Evolutionary conservation across 2,329 filamentous ascomycete species (phyloP).

Genomic region (Aspergillus quadrilineatus): DNA sequence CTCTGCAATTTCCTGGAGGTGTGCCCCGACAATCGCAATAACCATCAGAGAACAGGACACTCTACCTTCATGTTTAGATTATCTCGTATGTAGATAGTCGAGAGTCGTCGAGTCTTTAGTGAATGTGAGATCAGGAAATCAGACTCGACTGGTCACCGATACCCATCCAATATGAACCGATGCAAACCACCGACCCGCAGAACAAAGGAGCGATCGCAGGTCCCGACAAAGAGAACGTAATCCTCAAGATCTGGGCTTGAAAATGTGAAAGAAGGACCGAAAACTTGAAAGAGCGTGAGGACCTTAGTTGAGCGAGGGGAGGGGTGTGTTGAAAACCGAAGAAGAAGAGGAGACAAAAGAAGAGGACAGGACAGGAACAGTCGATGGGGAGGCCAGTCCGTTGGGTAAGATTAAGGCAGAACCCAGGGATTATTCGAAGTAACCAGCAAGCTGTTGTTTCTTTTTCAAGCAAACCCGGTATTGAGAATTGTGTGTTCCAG

Average conservation of each 20-base stretch:
- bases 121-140: not conserved
- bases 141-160: constrained; percentile 11
- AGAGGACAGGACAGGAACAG: not conserved
- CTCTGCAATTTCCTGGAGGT: not conserved
- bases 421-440: not conserved
- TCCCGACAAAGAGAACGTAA: constrained; percentile 12
- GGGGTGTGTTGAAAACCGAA: not conserved
- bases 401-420: constrained; percentile 2
- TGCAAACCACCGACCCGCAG: constrained; percentile 11
- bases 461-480: constrained; percentile 4
- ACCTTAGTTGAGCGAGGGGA: not conserved
- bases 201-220: constrained; percentile 9
- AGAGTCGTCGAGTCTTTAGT: not conserved
- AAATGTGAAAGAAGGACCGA: constrained; percentile 3
- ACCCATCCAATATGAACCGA: constrained; percentile 13
- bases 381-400: not conserved
- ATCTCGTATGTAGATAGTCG: constrained; percentile 3
- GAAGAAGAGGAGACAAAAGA: constrained; percentile 1
- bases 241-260: not conserved
- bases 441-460: constrained; percentile 1
- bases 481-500: constrained; percentile 4
- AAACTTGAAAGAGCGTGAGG: constrained; percentile 3
- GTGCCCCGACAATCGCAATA: constrained; percentile 21
- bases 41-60: not conserved
- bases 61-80: constrained; percentile 23